Evolutionary conservation across 306 rosid species (phyloP).

Genomic region (Medicago lupulina): DNA sequence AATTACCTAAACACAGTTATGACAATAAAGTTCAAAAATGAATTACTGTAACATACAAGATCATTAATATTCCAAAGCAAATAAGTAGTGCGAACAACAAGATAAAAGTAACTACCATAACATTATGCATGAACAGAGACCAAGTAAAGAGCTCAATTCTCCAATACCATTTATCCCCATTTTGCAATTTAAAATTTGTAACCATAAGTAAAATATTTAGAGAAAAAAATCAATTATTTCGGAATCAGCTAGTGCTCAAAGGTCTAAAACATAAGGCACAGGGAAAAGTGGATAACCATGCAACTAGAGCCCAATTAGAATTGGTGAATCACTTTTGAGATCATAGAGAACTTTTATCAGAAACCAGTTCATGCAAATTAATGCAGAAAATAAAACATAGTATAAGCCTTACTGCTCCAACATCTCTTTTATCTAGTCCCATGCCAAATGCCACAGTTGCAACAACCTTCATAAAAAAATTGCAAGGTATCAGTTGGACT

Average conservation of each 20-base stretch:
- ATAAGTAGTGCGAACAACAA: slow-evolving; percentile 26
- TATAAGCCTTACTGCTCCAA: slow-evolving; percentile 85
- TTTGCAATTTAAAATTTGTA: background rate
- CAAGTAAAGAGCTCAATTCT: slow-evolving; percentile 17
- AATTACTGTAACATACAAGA: slow-evolving; percentile 29
- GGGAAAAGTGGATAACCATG: slow-evolving; percentile 17
- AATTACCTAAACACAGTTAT: slow-evolving; percentile 71
- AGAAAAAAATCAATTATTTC: slow-evolving; percentile 29
- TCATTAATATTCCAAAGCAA: slow-evolving; percentile 31
- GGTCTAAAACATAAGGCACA: slow-evolving; percentile 23
- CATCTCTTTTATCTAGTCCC: slow-evolving; percentile 96
- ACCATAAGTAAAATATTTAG: slow-evolving; percentile 16
- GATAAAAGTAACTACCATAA: slow-evolving; percentile 27
- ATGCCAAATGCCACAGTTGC: slow-evolving; percentile 99
- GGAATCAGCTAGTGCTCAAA: slow-evolving; percentile 32
- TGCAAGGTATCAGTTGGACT: slow-evolving; percentile 40
- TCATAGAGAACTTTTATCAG: slow-evolving; percentile 35
- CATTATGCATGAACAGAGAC: slow-evolving; percentile 36
- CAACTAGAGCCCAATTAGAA: slow-evolving; percentile 36
- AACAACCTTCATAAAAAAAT: slow-evolving; percentile 71
- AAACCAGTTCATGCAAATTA: slow-evolving; percentile 35
- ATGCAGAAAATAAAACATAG: slow-evolving; percentile 43
- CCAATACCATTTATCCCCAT: slow-evolving; percentile 16
- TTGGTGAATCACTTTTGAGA: slow-evolving; percentile 37
- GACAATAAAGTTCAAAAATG: slow-evolving; percentile 29